Conservation (phyloP, 208 protist genomes). For the Wallacemonas sp. region DNA sequence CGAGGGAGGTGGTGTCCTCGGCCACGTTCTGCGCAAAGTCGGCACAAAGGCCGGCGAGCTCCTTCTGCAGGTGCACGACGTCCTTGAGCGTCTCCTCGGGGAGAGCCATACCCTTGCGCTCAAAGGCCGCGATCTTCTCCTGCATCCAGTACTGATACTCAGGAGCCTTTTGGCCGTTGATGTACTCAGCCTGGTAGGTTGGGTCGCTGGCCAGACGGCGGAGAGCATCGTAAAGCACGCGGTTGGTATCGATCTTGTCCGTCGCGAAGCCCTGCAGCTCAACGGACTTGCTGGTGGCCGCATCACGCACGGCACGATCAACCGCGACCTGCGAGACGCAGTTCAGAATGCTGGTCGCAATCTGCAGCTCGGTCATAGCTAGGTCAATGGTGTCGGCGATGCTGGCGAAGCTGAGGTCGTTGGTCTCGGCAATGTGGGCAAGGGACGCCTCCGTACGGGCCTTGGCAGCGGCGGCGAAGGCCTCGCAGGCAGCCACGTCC, state of each 20-base stretch:
- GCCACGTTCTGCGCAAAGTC: conserved; percentile 83
- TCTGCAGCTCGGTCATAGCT: conserved; percentile 49
- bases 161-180: conserved; percentile 22
- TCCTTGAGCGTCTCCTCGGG: conserved; percentile 58
- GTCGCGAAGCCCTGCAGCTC: conserved; percentile 69
- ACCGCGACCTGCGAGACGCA: conserved; percentile 61
- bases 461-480: conserved; percentile 51
- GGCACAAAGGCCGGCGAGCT: conserved; percentile 55
- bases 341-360: conserved; percentile 65
- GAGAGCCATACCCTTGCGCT: conserved; percentile 72
- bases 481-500: conserved; percentile 45
- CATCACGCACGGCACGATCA: conserved; percentile 61
- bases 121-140: conserved; percentile 63
- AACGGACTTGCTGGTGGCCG: conserved; percentile 60
- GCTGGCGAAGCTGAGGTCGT: conserved; percentile 53
- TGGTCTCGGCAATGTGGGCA: conserved; percentile 32
- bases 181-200: conserved; percentile 47
- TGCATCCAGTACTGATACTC: conserved; percentile 79
- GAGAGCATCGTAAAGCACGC: conserved; percentile 62
- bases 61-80: conserved; percentile 71
- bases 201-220: conserved; percentile 34
- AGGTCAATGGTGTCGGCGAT: conserved; percentile 58
- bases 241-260: conserved; percentile 72
- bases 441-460: conserved; percentile 46
- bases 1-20: conserved; percentile 67